phyloP scores from a whole-genome alignment of 2,329 filamentous ascomycete species.

The Ceratocystis lukuohia region DNA sequence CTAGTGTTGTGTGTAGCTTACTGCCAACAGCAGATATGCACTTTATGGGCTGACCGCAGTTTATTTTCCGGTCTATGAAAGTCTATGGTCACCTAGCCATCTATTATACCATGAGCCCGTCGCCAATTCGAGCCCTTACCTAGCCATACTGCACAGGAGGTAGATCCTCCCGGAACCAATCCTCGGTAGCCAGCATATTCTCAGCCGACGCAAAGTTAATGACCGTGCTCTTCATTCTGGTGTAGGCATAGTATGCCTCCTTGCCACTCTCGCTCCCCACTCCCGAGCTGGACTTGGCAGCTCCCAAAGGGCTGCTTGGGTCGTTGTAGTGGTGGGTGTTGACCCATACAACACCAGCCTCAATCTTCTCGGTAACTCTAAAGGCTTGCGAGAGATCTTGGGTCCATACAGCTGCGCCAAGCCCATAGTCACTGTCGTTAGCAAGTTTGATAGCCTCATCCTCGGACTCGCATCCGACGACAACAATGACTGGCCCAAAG shows the following conservation, averaged over 20 bases:
- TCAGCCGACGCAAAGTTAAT: constrained; percentile 52
- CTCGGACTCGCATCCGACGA: constrained; percentile 32
- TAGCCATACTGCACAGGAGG: constrained; percentile 32
- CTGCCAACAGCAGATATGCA: too few species aligned
- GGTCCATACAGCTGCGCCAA: constrained; percentile 44
- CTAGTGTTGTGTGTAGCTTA: too few species aligned
- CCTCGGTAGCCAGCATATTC: constrained; percentile 40
- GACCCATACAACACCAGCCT: constrained; percentile 48
- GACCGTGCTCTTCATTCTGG: constrained; percentile 50
- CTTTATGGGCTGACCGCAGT: too few species aligned
- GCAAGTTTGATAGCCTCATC: constrained; percentile 26
- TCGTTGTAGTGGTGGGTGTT: constrained; percentile 58
- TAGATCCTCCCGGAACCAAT: constrained; percentile 53
- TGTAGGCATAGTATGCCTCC: constrained; percentile 48
- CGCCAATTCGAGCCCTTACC: too few species aligned
- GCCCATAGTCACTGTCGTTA: constrained; percentile 39
- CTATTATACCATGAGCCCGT: too few species aligned
- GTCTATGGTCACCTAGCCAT: too few species aligned
- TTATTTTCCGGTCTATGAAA: too few species aligned
- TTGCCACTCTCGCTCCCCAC: constrained; percentile 61
- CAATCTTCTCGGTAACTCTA: constrained; percentile 37
- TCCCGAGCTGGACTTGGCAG: constrained; percentile 46
- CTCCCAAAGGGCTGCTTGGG: constrained; percentile 58
- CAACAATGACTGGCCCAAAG: constrained; percentile 50
- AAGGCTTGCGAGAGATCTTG: constrained; percentile 36